Evolutionary conservation across 2,329 filamentous ascomycete genomes (phyloP), one percentile per base, ranked within the genome.

Genomic region (Claviceps africana): DNA sequence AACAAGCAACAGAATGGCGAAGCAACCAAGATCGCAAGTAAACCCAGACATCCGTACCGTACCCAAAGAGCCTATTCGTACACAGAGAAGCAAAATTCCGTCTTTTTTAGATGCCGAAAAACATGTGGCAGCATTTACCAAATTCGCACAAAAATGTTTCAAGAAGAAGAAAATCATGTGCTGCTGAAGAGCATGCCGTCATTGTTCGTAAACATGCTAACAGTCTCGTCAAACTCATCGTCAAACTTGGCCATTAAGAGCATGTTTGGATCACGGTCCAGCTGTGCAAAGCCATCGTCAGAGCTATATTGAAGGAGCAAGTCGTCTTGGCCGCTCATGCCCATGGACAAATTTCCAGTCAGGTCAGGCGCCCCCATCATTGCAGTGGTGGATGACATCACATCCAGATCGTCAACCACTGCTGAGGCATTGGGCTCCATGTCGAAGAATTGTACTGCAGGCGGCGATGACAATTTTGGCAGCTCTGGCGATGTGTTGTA

Each of bases 401-500:
- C 58, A 52, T 61, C 60, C 40, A 68, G 55, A 30, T 65, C 65
- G 28, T 69, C 65, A 1, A 55, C 53, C 43, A 57, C 58, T 25
- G 60, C 60, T 4, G 65, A 61, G 1, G 64, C 63, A 60, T 66
- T 68, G 42, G 69, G 64, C 43, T 75, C 72, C 53, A 70, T 62
- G 43, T 75, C 69, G 57, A 75, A 78, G 62, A 71, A 75, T 45
- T 66, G 70, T n/a, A 62, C 60, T 6, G 72, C 66, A 30, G 74
- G 75, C 4, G 78, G 78, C 25, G 79, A 81, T 15, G 77, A 77
- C 22, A 78, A 78, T 54, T 78, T 73, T n/a, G 78, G 81, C 31
- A 82, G 73, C 55, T 77, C 78, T 1, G 79, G 79, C 4, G 78
- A 77, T 3, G 78, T 78, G 63, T 75, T 77, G 63, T 73, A 77